Evolutionary conservation across 2,329 filamentous ascomycete species (phyloP), one percentile per base, ranked within the genome.

Genomic region (Colletotrichum siamense): DNA sequence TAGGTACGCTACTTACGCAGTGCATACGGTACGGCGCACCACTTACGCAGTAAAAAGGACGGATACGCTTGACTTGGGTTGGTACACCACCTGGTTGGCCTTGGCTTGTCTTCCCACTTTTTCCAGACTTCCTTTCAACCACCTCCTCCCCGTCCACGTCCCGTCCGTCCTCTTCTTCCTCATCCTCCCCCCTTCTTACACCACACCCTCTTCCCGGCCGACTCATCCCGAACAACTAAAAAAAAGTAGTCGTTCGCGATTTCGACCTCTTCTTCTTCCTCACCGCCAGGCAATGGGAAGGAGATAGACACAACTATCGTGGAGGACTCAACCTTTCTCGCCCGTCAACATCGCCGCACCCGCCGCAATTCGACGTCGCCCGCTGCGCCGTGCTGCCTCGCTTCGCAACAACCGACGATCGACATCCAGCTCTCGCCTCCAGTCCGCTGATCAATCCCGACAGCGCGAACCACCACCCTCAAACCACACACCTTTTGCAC

Each of bases 171-270:
- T 73, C 70, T 76, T 76, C 63, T 68, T 76, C 69, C 57, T 73
- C 70, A 61, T 61, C 73, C 44, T 72, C 36, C 69, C 73, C 73
- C 73, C 73, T 73, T 73, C 73, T 76, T 64, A 76, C 55, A 73
- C 69, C 64, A 64, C 44, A 63, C 63, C 69, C 30, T 73, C 52
- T 57, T 62, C 44, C 57, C 30, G 69, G 69, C 69, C 73, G 73
- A 76, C 69, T 66, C 68, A 69, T 63, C 22, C 63, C 63, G 57
- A 75, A 73, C 57, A 44, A 64, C 57, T 49, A 49, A 30, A 44
- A 30, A 57, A 30, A 49, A n/a, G 22, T 32, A 64, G 59, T 34
- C 44, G 39, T 67, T 68, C 64, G 57, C 16, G 55, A 44, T n/a
- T 49, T 55, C 64, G 57, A 64, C 39, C 28, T 28, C n/a, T 36